Base-by-base conservation (phyloP, 805 yeast genomes). In the Lachancea sp. region DNA sequence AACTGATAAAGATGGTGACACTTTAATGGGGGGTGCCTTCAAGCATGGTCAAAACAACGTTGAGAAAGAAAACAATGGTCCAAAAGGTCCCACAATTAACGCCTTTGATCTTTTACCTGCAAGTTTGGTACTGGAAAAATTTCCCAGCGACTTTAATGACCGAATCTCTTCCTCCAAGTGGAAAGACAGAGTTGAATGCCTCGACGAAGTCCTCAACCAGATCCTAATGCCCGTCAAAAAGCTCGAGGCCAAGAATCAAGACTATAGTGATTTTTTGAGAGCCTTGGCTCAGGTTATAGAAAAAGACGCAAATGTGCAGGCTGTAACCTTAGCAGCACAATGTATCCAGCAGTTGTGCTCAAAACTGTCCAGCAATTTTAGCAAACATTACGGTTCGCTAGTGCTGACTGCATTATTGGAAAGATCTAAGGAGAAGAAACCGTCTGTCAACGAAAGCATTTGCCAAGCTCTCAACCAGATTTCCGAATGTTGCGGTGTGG, bases 161-260 rank as follows among this genome's bases (percentile, higher is more conserved):
- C 69, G 79, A 52, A 66, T 88, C 27, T 60, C 70, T 1, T 81
- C 90, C 1, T 49, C 80, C 0, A 81, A 83, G 56, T 93, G 99
- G 99, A 88, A 89, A 59, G 97, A 90, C 42, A 74, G 99, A 50
- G 88, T 85, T 47, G 96, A 86, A 53, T 87, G 77, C 0, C 70
- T 93, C 45, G 91, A 86, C 39, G 89, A 80, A 50, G 59, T 74
- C 9, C 48, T 55, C 47, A 73, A 70, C 29, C 60, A 63, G 16
- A 66, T 69, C 11, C 67, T 78, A 25, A 66, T 69, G 18, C 79
- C 82, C 36, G 78, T 78, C 1, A 69, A 81, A 37, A 81, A 74
- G 51, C 57, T 81, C 39, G 70, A 68, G n/a, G 65, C 69, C 8
- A 45, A 45, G 15, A 71, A 69, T 29, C 85, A 70, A 43, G 95